Evolutionary conservation across 805 yeast species (phyloP), one percentile per base, ranked within the genome.

Genomic region (Kazachstania martiniae): DNA sequence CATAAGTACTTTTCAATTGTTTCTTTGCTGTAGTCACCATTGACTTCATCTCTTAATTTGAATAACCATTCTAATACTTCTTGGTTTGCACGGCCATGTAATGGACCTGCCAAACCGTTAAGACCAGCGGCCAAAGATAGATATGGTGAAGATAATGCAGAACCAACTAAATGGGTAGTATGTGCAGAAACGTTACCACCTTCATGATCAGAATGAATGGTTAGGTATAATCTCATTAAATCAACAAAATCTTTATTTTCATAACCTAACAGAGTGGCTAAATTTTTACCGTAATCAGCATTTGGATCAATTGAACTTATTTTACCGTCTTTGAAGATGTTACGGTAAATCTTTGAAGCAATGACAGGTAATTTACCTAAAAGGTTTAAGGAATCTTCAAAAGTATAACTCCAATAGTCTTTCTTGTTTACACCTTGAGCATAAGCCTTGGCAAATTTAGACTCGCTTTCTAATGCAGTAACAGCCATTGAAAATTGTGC

Each of bases 121-220:
- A 80, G 58, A 61, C 91, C 91, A 30, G 91, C 87, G 35, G 91
- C 77, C 38, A 76, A 65, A 25, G 87, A 77, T 41, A 81, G 65
- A 68, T 65, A 81, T 50, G 91, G 89, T 28, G 83, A 77, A 19
- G 84, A 72, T 42, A 80, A 66, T 27, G 91, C 87, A 8, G 87
- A 78, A 48, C 91, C 91, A 41, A 80, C 91, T 55, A 80, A 64
- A 62, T 81, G 89, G 37, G 91, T 80, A 43, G 91, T 75, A 65
- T 80, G 91, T 30, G 91, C 91, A 41, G 85, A 76, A 39, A 80
- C 91, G 56, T 80, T 80, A 61, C 91, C 91, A 64, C 91, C 93
- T 67, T 81, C 93, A 65, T 81, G 93, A 58, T 81, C 93, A 35
- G 85, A 72, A 67, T 81, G 93, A 55, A 81, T 75, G 40, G 89